Conservation (phyloP, 495 filamentous ascomycete genomes). For the Talaromyces adpressus region DNA sequence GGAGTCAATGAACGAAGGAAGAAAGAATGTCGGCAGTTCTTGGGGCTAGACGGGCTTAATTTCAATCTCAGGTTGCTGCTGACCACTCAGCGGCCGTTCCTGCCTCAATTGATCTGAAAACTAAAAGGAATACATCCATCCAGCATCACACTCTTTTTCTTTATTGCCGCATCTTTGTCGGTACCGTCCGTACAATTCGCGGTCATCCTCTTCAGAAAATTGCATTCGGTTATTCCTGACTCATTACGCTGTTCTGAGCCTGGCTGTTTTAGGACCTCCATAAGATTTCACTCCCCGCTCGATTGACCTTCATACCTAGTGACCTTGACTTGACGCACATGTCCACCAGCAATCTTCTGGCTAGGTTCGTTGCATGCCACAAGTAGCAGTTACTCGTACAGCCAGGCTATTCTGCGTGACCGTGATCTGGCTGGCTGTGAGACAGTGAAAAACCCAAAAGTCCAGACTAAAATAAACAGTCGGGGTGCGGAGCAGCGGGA, state of each 20-base stretch:
- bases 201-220: not conserved
- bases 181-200: not conserved
- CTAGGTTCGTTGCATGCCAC: not conserved
- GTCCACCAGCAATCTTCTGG: not conserved
- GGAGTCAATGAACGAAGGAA: not conserved
- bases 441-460: not conserved
- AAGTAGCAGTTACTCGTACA: not conserved
- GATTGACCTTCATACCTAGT: not conserved
- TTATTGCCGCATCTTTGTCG: not conserved
- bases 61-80: not conserved
- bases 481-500: not conserved
- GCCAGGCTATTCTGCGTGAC: not conserved
- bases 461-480: not conserved
- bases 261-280: not conserved
- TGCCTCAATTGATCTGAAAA: not conserved
- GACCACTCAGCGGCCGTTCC: not conserved
- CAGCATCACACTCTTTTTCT: not conserved
- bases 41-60: not conserved
- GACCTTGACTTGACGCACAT: not conserved
- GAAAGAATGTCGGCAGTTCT: not conserved
- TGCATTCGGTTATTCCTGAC: not conserved
- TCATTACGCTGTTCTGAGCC: not conserved
- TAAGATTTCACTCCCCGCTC: not conserved
- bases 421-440: not conserved
- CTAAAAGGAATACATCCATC: not conserved